Evolutionary conservation across 2,329 filamentous ascomycete genomes (phyloP).

Genomic region (Leptographium procerum): DNA sequence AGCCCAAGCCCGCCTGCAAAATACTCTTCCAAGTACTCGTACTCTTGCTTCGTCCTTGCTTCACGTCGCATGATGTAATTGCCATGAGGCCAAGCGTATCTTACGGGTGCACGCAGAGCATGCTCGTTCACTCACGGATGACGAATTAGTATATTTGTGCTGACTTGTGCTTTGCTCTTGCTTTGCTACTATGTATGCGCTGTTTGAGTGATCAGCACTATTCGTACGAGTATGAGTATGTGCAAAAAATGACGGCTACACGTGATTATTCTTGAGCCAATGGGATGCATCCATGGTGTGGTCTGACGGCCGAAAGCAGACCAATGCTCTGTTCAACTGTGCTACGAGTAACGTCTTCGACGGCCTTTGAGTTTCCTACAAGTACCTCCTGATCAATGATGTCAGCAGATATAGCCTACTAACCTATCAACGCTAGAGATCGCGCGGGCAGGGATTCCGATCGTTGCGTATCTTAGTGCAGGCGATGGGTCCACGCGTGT

Average conservation of each 20-base stretch:
- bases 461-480: background rate
- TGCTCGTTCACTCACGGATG: background rate
- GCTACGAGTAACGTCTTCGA: background rate
- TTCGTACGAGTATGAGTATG: no score
- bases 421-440: background rate
- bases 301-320: background rate
- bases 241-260: background rate
- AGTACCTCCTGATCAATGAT: slow-evolving; percentile 1
- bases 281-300: background rate
- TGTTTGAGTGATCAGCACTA: no score
- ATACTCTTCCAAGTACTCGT: no score
- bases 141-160: background rate
- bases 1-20: background rate
- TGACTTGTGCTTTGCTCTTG: no score
- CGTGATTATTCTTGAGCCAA: background rate
- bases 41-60: no score
- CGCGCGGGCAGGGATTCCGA: background rate
- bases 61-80: background rate
- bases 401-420: background rate
- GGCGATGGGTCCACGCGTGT: background rate
- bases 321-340: background rate
- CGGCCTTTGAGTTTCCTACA: background rate
- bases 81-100: background rate
- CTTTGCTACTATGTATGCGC: no score
- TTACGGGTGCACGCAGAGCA: background rate